Percentiles rank a stretch among this genome's conserved stretches.
These are phyloP conservation scores for Seminavis robusta DNA, from an alignment of 108 stramenopile genomes.

Conservation along the genomic window DNA sequence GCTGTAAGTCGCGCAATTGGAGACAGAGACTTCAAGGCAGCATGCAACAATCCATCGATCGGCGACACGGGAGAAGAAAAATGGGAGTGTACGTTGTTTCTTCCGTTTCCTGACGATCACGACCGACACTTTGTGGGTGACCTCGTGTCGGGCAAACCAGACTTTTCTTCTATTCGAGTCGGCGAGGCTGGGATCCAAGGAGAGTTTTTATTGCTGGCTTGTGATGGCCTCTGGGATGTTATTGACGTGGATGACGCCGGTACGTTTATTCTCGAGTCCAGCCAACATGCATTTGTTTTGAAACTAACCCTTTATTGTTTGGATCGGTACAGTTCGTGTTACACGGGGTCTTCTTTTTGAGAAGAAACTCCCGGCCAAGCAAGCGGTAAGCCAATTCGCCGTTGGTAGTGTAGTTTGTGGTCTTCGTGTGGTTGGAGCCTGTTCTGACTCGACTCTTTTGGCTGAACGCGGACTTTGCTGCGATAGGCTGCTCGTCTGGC, in stretches of 20 bases:
- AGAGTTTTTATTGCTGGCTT: constrained; percentile 75
- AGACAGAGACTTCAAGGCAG: constrained; percentile 80
- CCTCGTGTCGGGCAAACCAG: constrained; percentile 64
- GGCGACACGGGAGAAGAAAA: background rate
- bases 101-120: constrained; percentile 69
- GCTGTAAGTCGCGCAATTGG: constrained; percentile 82
- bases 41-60: constrained; percentile 45
- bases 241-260: constrained; percentile 62
- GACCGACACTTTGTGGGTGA: constrained; percentile 63
- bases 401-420: too few relatives aligned
- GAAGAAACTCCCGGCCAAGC: constrained; percentile 57
- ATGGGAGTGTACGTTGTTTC: constrained; percentile 63
- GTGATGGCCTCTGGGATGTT: constrained; percentile 87
- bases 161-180: constrained; percentile 45
- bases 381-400: constrained; percentile 42
- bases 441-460: background rate
- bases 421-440: background rate
- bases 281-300: background rate
- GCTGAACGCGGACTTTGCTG: background rate
- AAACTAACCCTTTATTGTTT: background rate
- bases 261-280: background rate
- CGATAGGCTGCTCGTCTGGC: constrained; percentile 63
- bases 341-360: constrained; percentile 68
- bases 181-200: constrained; percentile 37
- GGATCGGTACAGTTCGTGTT: constrained; percentile 57